Conservation (phyloP, 305 asterid species). For the Fraxinus sp. region DNA sequence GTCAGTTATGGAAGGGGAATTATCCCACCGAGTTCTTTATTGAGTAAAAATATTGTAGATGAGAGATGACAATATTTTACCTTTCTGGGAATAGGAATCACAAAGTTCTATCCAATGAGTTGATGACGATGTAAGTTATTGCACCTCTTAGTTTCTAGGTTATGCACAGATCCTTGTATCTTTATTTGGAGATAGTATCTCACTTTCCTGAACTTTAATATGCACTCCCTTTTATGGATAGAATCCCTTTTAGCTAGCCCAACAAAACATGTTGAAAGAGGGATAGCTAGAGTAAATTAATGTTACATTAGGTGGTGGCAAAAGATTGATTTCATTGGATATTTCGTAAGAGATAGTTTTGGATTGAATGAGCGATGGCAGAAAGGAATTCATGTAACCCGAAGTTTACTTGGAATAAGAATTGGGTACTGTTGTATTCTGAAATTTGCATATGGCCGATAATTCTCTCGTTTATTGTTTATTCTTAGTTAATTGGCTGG, state of each 20-base stretch:
- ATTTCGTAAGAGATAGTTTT: background rate
- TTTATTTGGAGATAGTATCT: background rate
- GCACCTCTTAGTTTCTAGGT: background rate
- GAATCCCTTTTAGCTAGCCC: background rate
- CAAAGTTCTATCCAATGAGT: background rate
- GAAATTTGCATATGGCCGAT: background rate
- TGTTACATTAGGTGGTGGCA: background rate
- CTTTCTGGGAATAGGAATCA: background rate
- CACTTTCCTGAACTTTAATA: background rate
- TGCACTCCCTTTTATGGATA: background rate
- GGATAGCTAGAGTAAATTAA: background rate
- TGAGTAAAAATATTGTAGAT: background rate
- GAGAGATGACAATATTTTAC: background rate
- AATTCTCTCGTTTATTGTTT: background rate
- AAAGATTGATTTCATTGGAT: background rate
- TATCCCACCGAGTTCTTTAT: background rate
- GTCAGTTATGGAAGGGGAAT: background rate
- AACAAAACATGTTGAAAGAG: background rate
- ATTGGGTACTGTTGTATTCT: background rate
- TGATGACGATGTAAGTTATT: background rate
- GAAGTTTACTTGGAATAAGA: background rate
- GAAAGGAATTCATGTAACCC: background rate
- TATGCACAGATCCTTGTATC: background rate
- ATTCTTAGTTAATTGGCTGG: background rate
- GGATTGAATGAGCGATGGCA: background rate